Evolutionary conservation across 768 basidiomycete species (phyloP).

Genomic region (Boletus subparvulus): DNA sequence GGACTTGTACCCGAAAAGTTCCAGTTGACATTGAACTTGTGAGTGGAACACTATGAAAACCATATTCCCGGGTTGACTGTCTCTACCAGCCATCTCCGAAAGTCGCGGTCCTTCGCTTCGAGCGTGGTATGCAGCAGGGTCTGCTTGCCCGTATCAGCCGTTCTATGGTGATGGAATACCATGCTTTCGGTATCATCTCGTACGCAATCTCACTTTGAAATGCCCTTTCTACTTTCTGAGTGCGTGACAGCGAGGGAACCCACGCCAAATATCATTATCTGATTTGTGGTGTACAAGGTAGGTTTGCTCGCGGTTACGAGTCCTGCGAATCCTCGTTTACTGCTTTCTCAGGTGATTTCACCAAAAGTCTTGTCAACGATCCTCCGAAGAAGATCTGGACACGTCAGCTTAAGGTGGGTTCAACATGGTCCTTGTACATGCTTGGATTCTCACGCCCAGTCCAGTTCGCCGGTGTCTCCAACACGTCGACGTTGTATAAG

Average conservation of each 20-base stretch:
- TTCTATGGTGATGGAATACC: constrained; percentile 74
- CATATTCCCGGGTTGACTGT: not conserved
- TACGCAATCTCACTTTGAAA: constrained; percentile 33
- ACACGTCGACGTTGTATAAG: constrained; percentile 76
- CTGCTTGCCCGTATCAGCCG: constrained; percentile 73
- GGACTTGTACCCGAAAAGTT: constrained; percentile 74
- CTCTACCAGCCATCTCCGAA: constrained; percentile 66
- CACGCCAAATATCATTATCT: constrained; percentile 78
- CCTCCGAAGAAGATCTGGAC: constrained; percentile 76
- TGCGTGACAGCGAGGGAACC: constrained; percentile 54
- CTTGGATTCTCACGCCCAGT: constrained; percentile 3
- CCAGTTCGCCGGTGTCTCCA: constrained; percentile 79
- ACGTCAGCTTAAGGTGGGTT: constrained; percentile 67
- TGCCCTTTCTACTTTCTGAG: constrained; percentile 8
- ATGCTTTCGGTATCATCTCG: constrained; percentile 80
- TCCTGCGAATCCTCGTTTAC: not conserved
- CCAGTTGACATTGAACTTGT: constrained; percentile 74
- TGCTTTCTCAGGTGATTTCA: constrained; percentile 61
- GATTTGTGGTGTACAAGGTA: constrained; percentile 76
- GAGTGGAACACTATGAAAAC: constrained; percentile 26
- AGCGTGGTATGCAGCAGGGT: constrained; percentile 84
- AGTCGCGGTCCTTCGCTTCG: constrained; percentile 75
- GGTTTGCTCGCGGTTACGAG: not conserved
- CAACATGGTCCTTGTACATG: not conserved
- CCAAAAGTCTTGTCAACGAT: constrained; percentile 63